phyloP scores from a whole-genome alignment of 805 yeast species.

The Diddensiella transvaalensis region DNA sequence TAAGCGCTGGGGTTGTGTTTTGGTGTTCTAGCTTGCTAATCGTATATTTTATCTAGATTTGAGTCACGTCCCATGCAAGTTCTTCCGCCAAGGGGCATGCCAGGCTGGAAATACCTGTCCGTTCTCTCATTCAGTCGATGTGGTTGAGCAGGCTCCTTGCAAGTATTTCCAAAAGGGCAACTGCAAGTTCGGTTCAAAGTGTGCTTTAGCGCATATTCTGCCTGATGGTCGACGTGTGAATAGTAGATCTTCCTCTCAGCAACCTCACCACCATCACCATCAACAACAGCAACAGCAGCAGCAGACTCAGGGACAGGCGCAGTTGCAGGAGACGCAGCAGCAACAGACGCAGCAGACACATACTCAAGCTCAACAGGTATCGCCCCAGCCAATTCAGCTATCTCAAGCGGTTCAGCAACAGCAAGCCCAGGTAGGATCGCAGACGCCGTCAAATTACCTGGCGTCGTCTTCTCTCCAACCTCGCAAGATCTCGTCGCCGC shows the following conservation, averaged over 20 bases:
- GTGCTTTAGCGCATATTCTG: constrained; percentile 87
- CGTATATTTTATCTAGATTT: constrained; percentile 1
- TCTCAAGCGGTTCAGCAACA: too few relatives aligned
- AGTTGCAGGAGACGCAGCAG: neutral
- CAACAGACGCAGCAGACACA: neutral
- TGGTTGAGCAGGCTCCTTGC: constrained; percentile 61
- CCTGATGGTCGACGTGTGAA: constrained; percentile 87
- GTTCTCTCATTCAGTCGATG: constrained; percentile 73
- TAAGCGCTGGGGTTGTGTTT: too few relatives aligned
- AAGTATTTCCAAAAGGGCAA: constrained; percentile 95
- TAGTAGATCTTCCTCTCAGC: constrained; percentile 13
- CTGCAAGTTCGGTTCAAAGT: constrained; percentile 90
- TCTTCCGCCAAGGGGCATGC: constrained; percentile 86
- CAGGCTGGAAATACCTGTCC: constrained; percentile 94
- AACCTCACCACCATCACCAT: constrained; percentile 5
- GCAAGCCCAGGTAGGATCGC: neutral
- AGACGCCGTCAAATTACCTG: too few relatives aligned
- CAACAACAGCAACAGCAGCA: constrained; percentile 4
- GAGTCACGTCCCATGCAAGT: constrained; percentile 90
- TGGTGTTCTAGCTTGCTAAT: too few relatives aligned
- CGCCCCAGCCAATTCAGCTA: too few relatives aligned
- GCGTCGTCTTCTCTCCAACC: neutral
- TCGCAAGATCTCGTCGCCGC: neutral
- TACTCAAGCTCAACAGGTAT: neutral
- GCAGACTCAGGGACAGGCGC: neutral